A percentile compares a stretch with the other conserved stretches of the same genome.
These are phyloP conservation scores for Albophoma yamanashiensis DNA, from an alignment of 2,329 filamentous ascomycete species.

Conservation along the genomic window DNA sequence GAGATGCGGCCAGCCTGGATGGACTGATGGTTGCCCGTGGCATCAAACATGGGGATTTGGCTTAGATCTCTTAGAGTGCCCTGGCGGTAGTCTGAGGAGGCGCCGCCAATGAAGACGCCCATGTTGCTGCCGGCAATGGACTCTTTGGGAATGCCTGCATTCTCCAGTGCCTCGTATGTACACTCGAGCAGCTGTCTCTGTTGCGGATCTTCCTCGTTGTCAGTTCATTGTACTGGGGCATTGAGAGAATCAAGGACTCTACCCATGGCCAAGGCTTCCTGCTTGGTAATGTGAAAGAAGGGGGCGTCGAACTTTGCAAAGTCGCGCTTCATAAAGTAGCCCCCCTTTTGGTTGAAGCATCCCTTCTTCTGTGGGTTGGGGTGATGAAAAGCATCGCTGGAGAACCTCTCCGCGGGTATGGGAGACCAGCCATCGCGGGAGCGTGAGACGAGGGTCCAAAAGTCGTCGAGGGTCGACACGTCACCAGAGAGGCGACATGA, in stretches of 20 bases:
- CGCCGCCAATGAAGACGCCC: constrained; percentile 38
- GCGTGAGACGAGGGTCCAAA: constrained; percentile 32
- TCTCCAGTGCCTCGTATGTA: constrained; percentile 43
- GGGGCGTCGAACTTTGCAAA: constrained; percentile 37
- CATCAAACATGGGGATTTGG: constrained; percentile 39
- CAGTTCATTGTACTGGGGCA: not conserved
- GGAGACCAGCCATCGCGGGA: constrained; percentile 28
- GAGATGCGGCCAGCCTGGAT: constrained; percentile 45
- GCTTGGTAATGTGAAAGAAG: constrained; percentile 40
- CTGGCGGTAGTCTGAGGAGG: constrained; percentile 36
- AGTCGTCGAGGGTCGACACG: constrained; percentile 28
- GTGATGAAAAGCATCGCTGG: constrained; percentile 28
- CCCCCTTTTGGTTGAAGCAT: constrained; percentile 22
- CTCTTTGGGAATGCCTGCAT: constrained; percentile 37
- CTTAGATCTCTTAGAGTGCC: constrained; percentile 31
- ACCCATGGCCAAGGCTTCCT: constrained; percentile 38
- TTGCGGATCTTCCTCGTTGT: constrained; percentile 31
- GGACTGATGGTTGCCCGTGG: constrained; percentile 36
- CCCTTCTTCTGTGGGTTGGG: constrained; percentile 31
- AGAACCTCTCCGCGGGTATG: constrained; percentile 36
- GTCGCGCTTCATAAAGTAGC: constrained; percentile 34
- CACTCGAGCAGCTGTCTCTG: constrained; percentile 42
- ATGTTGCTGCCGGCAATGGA: constrained; percentile 34
- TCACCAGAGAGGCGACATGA: constrained; percentile 34
- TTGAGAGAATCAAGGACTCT: not conserved